Evolutionary conservation across 768 basidiomycete species (phyloP).

Genomic region (Pisolithus tinctorius): DNA sequence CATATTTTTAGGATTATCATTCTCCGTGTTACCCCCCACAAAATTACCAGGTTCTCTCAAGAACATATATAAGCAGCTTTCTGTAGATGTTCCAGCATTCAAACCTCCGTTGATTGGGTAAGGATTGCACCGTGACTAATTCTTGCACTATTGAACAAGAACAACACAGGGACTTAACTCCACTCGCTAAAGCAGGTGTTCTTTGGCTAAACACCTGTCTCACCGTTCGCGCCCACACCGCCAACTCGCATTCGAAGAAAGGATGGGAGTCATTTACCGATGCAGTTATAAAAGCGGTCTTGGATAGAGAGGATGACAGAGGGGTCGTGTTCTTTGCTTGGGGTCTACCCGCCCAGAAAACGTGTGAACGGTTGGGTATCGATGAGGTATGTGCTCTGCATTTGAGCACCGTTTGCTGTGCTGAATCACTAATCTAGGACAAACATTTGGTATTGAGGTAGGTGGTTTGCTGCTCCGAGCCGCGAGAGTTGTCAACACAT

Average conservation of each 20-base stretch:
- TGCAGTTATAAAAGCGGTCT: constrained; percentile 54
- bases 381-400: constrained; percentile 43
- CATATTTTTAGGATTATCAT: constrained; percentile 44
- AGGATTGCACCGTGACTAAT: neutral
- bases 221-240: constrained; percentile 70
- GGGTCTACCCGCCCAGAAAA: constrained; percentile 75
- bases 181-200: constrained; percentile 65
- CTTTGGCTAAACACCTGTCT: constrained; percentile 74
- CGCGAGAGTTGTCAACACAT: neutral
- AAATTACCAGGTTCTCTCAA: constrained; percentile 48
- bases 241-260: constrained; percentile 66
- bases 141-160: neutral
- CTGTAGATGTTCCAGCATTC: constrained; percentile 56
- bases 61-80: constrained; percentile 75
- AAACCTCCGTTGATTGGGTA: constrained; percentile 58
- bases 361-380: constrained; percentile 43
- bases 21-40: constrained; percentile 51
- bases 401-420: neutral
- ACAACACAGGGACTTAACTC: constrained; percentile 52
- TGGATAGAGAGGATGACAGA: constrained; percentile 25
- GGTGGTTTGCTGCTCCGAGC: neutral
- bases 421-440: constrained; percentile 29
- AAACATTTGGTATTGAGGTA: constrained; percentile 56
- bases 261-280: constrained; percentile 81
- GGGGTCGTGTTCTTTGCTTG: constrained; percentile 80